Evolutionary conservation across 2,329 filamentous ascomycete genomes (phyloP), one percentile per base, ranked within the genome.

Genomic region (Scytalidium sp.): DNA sequence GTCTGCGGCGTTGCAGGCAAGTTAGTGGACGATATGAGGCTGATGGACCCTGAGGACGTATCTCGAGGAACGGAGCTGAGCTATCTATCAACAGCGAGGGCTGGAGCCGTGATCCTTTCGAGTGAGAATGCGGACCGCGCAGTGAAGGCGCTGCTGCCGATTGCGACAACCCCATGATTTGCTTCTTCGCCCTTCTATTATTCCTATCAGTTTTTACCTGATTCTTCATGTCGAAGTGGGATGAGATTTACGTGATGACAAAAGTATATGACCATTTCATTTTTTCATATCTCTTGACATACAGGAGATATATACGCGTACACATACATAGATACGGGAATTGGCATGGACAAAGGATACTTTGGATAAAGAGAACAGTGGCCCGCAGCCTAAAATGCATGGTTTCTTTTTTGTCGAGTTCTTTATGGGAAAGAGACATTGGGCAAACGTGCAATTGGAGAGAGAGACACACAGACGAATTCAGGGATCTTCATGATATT

Each of bases 1-100:
- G 90, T 99, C 3, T 97, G 92, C 59, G 93, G 94, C 22, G 90
- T 99, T 2, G 92, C 93, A 0, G 90, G 91, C 21, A 80, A 84
- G 48, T 75, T 97, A 22, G 87, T 91, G 1, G 83, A 88, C 45
- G 88, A 88, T 42, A 85, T 90, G 67, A 70, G 75, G 29, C 22
- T 52, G 32, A 29, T 52, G 22, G 41, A 32, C 6, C n/a, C 29
- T 11, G 19, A 23, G 11, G 29, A 17, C 27, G 13, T 29, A 32
- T 29, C 19, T 20, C 48, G 46, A 15, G 50, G 29, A 15, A 81
- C 90, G 1, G 91, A 97, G 66, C 84, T 97, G 70, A 93, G 87
- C 50, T 97, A 97, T 67, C 74, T 97, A 54, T 94, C 88, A 53
- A 97, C 93, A 0, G 91, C 90, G 3, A 81, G 87, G 40, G 90